Evolutionary conservation across 179 eudicot genomes (phyloP).

Genomic region (Beta corolliflora): DNA sequence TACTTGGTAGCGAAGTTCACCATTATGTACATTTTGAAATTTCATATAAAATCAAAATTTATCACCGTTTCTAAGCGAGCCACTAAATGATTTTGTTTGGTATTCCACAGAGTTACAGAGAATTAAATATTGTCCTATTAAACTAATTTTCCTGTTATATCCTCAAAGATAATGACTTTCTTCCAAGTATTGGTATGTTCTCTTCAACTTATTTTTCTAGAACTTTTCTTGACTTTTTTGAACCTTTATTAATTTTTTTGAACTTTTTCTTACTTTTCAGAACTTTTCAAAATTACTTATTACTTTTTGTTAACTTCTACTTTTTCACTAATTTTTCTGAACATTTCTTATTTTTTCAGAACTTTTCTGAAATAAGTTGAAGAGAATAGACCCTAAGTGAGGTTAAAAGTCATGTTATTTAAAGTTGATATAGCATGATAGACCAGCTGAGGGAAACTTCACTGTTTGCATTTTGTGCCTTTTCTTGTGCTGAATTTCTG

Average conservation of each 20-base stretch:
- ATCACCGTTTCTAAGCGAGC: neutral
- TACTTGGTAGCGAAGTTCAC: neutral
- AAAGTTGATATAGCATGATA: constrained; percentile 1
- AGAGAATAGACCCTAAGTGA: neutral
- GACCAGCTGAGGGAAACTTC: neutral
- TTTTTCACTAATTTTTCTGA: too few relatives aligned
- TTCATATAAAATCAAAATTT: neutral
- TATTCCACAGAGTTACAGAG: neutral
- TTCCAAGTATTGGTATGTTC: neutral
- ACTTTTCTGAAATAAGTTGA: too few relatives aligned
- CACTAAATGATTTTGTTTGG: neutral
- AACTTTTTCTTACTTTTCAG: too few relatives aligned
- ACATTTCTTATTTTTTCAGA: too few relatives aligned
- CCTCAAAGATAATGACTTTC: neutral
- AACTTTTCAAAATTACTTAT: too few relatives aligned
- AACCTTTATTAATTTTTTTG: too few relatives aligned
- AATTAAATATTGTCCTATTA: neutral
- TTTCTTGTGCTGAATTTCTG: neutral
- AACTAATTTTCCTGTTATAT: neutral
- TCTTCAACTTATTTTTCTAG: too few relatives aligned
- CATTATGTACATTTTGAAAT: neutral
- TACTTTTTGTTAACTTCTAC: too few relatives aligned
- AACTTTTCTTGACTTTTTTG: too few relatives aligned
- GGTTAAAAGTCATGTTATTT: neutral
- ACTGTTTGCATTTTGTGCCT: neutral